Conservation (phyloP, 306 rosid genomes). For the Ammopiptanthus mongolicus region DNA sequence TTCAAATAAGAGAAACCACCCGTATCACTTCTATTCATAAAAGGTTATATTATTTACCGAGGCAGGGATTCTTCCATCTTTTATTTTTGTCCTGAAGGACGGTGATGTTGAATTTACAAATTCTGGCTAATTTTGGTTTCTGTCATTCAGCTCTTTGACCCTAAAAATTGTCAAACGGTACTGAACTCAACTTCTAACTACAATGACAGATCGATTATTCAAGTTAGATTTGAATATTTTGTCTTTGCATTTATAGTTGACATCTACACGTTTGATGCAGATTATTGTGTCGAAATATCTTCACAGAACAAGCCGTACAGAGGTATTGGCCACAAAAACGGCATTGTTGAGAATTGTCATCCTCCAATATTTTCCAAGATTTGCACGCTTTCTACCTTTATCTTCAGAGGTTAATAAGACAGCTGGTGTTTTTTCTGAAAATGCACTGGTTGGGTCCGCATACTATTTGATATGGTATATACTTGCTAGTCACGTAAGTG, state of each 20-base stretch:
- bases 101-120: background rate
- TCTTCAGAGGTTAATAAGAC: slow-evolving; percentile 80
- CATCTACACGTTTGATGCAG: slow-evolving; percentile 31
- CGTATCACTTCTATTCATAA: background rate
- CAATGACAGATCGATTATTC: background rate
- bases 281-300: slow-evolving; percentile 59
- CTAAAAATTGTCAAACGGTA: background rate
- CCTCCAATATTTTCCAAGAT: slow-evolving; percentile 71
- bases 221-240: background rate
- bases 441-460: slow-evolving; percentile 76
- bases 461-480: slow-evolving; percentile 81
- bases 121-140: background rate
- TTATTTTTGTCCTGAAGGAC: background rate
- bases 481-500: slow-evolving; percentile 85
- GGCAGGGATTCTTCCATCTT: background rate
- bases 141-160: background rate
- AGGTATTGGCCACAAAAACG: slow-evolving; percentile 70
- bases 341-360: slow-evolving; percentile 54
- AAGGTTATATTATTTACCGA: background rate
- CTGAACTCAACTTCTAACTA: background rate
- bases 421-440: slow-evolving; percentile 76
- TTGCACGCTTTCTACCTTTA: slow-evolving; percentile 65
- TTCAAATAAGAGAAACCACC: background rate
- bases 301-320: slow-evolving; percentile 33
- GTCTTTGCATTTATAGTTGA: background rate